phyloP scores from a whole-genome alignment of 1,139 yeast species.

The Nakaseomyces nivariensis region DNA sequence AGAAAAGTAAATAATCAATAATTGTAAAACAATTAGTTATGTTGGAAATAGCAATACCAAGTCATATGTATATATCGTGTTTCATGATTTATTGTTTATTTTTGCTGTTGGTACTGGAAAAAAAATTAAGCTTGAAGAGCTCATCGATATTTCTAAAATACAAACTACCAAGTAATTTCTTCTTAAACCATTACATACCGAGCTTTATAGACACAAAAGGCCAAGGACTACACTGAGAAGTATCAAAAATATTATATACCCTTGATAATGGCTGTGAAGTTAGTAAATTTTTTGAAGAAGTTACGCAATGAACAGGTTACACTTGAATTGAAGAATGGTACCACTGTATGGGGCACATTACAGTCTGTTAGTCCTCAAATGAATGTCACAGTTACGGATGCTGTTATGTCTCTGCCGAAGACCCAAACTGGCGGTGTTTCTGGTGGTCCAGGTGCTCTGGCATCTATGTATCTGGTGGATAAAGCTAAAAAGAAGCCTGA shows the following conservation, averaged over 20 bases:
- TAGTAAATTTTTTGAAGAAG: constrained; percentile 75
- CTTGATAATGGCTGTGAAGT: constrained; percentile 36
- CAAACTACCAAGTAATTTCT: too few relatives aligned
- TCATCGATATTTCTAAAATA: too few relatives aligned
- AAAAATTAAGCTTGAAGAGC: too few relatives aligned
- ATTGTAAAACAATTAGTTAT: too few relatives aligned
- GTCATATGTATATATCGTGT: too few relatives aligned
- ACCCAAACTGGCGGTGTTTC: constrained; percentile 6
- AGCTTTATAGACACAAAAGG: too few relatives aligned
- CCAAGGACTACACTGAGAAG: too few relatives aligned
- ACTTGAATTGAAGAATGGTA: constrained; percentile 86
- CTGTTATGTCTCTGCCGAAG: constrained; percentile 35
- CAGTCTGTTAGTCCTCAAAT: constrained; percentile 83
- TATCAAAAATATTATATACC: too few relatives aligned
- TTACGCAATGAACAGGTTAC: constrained; percentile 80
- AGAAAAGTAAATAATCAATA: background rate
- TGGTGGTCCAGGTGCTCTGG: constrained; percentile 19
- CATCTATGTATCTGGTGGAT: constrained; percentile 20
- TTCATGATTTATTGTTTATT: too few relatives aligned
- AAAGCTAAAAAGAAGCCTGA: constrained; percentile 6
- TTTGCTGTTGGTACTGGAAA: too few relatives aligned
- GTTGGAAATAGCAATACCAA: too few relatives aligned
- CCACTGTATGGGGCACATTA: constrained; percentile 58
- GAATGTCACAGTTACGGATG: constrained; percentile 81
- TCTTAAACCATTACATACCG: too few relatives aligned